Evolutionary conservation across 2,329 filamentous ascomycete species (phyloP).

Genomic region (Neodidymelliopsis sp.): DNA sequence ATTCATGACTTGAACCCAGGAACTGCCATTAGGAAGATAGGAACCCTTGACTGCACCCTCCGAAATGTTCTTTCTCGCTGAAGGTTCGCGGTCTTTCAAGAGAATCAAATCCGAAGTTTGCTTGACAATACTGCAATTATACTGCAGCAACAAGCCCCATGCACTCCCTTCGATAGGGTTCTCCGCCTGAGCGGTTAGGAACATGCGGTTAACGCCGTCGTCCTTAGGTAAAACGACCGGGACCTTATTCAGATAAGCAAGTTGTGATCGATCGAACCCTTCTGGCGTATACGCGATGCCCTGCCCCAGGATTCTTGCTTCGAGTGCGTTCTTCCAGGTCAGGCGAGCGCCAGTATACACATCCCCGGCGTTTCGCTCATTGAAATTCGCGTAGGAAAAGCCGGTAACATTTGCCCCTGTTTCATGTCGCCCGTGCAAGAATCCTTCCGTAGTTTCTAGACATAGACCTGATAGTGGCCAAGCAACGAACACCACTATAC

Average conservation of each 20-base stretch:
- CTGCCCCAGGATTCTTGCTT: not conserved
- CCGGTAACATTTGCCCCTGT: not conserved
- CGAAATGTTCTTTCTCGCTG: too few relatives aligned
- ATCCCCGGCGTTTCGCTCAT: conserved; percentile 1
- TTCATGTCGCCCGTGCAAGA: not conserved
- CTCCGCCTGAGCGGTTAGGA: conserved; percentile 6
- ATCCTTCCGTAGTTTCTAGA: conserved; percentile 9
- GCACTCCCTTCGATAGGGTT: conserved; percentile 9
- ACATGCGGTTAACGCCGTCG: not conserved
- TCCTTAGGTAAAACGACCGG: not conserved
- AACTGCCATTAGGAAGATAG: too few relatives aligned
- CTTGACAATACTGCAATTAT: conserved; percentile 12
- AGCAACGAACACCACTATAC: conserved; percentile 9
- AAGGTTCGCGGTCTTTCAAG: not conserved
- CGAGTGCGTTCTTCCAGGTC: not conserved
- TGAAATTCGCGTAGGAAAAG: conserved; percentile 10
- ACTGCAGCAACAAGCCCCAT: conserved; percentile 15
- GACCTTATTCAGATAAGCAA: not conserved
- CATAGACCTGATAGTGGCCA: conserved; percentile 9
- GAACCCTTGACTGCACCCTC: too few relatives aligned
- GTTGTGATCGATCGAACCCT: conserved; percentile 6
- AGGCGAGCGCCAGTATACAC: not conserved
- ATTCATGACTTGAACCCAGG: too few relatives aligned
- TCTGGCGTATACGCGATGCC: conserved; percentile 5
- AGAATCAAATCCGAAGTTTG: not conserved